These are phyloP conservation scores for Lactifluus pinguis DNA, from an alignment of 768 basidiomycete genomes.

Conservation along the genomic window DNA sequence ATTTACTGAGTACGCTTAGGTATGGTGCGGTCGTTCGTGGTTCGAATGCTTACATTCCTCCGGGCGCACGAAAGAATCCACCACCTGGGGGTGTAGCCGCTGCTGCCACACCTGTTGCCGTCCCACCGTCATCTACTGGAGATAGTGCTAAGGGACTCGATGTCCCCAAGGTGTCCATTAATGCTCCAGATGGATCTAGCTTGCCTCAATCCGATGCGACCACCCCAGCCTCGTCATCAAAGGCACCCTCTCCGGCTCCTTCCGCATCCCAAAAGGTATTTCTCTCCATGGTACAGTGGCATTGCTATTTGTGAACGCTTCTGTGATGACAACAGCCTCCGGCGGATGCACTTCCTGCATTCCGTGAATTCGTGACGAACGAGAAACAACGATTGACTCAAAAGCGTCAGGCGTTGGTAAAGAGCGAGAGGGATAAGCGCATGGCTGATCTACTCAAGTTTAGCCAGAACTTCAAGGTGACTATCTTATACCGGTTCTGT, in stretches of 20 bases:
- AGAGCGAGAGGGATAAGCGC: conserved; percentile 91
- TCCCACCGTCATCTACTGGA: conserved; percentile 25
- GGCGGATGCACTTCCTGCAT: conserved; percentile 71
- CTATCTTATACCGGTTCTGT: conserved; percentile 13
- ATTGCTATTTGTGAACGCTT: not conserved
- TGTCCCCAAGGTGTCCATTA: conserved; percentile 66
- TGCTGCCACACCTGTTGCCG: conserved; percentile 19
- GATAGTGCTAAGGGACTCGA: conserved; percentile 32
- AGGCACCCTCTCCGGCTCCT: conserved; percentile 59
- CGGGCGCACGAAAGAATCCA: conserved; percentile 62
- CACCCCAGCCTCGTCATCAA: conserved; percentile 39
- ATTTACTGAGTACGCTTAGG: conserved; percentile 36
- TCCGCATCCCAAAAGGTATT: conserved; percentile 45
- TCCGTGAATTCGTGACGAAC: conserved; percentile 86
- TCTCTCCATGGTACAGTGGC: not conserved
- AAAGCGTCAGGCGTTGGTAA: conserved; percentile 81
- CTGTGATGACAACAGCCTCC: conserved; percentile 38
- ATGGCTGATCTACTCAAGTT: conserved; percentile 92
- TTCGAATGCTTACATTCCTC: conserved; percentile 88
- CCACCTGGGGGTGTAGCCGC: conserved; percentile 13
- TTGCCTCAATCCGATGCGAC: conserved; percentile 33
- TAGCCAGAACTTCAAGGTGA: conserved; percentile 88
- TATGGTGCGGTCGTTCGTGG: conserved; percentile 89
- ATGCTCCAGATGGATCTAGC: conserved; percentile 64
- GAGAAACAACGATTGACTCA: conserved; percentile 87